Evolutionary conservation across 148 eudicot species (phyloP).

Genomic region (Diospyros kaki): DNA sequence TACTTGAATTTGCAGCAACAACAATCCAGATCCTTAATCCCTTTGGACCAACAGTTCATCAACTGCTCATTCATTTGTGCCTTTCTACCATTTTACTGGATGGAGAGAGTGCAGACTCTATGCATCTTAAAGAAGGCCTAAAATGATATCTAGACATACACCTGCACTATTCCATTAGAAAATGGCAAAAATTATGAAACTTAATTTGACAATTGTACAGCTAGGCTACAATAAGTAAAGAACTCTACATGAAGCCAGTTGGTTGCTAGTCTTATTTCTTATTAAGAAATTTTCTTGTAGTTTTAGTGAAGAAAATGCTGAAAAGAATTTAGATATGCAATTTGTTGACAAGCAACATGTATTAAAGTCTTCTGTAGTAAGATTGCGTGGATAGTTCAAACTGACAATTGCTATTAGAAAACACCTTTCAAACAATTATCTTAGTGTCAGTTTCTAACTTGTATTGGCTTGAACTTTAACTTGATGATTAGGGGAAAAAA

Average conservation of each 20-base stretch:
- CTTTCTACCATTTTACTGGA: background rate
- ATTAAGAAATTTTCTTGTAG: background rate
- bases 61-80: background rate
- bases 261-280: background rate
- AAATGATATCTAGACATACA: background rate
- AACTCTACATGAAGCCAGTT: background rate
- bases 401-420: background rate
- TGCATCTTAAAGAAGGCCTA: background rate
- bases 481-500: background rate
- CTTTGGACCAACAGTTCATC: background rate
- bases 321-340: background rate
- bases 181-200: background rate
- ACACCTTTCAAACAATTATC: background rate
- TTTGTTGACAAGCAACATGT: conserved; percentile 2
- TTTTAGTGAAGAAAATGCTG: background rate
- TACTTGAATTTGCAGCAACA: no score
- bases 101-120: background rate
- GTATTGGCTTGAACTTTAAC: background rate
- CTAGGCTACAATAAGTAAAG: background rate
- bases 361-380: background rate
- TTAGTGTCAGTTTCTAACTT: background rate
- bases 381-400: background rate
- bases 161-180: background rate
- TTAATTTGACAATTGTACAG: background rate
- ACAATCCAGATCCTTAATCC: background rate